These are phyloP conservation scores for Kitagawia praeruptora DNA, from an alignment of 129 eudicot genomes.

Conservation along the genomic window DNA sequence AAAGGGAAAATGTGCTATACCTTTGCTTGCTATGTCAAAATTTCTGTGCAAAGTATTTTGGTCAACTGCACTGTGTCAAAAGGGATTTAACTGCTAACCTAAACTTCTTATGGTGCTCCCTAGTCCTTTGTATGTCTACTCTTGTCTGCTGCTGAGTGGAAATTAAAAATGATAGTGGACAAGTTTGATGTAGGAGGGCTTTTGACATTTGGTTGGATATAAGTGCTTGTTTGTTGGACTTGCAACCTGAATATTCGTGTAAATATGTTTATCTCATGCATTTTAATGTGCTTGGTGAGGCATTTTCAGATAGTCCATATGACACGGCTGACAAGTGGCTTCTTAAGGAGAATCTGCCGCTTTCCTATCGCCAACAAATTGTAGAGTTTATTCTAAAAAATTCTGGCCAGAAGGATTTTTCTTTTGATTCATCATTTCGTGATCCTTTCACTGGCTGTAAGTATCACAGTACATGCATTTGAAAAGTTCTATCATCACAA, in stretches of 20 bases:
- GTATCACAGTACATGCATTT: constrained; percentile 14
- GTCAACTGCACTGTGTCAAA: background rate
- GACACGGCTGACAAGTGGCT: constrained; percentile 96
- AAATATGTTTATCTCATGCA: background rate
- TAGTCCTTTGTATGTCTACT: background rate
- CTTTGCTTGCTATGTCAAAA: background rate
- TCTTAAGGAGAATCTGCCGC: constrained; percentile 71
- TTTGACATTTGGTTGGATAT: background rate
- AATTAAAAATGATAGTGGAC: background rate
- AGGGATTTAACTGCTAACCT: background rate
- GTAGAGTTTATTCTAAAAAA: constrained; percentile 87
- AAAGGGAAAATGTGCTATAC: background rate
- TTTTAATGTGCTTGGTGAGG: background rate
- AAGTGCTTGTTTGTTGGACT: background rate
- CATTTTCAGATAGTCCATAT: constrained; percentile 43
- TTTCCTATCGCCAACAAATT: constrained; percentile 79
- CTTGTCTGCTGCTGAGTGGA: background rate
- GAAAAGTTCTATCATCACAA: background rate
- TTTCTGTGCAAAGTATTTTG: background rate
- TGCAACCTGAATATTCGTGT: background rate
- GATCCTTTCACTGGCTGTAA: constrained; percentile 97
- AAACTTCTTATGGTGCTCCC: background rate
- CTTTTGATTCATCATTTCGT: constrained; percentile 69
- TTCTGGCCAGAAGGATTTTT: constrained; percentile 69
- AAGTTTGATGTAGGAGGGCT: background rate